A percentile compares a stretch with the other conserved stretches of the same genome.
Evolutionary conservation across 2,329 filamentous ascomycete species (phyloP).

Genomic region (Cryphonectria japonica): DNA sequence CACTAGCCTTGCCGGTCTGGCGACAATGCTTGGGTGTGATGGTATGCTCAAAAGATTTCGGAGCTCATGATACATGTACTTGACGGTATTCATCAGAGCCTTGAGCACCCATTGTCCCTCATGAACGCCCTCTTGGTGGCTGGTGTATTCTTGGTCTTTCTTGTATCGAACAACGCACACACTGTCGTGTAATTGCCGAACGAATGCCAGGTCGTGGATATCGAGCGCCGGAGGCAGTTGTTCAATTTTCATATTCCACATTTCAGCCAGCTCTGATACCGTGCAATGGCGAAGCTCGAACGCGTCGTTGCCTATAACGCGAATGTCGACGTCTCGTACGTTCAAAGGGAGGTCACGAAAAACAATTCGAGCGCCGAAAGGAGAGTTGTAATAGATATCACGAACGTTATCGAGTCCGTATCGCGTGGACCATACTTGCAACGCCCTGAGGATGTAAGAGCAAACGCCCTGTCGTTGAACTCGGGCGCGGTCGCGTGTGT

Average conservation of each 20-base stretch:
- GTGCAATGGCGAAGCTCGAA: slow-evolving; percentile 58
- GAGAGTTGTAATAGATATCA: slow-evolving; percentile 49
- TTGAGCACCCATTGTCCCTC: slow-evolving; percentile 58
- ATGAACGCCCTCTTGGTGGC: neutral
- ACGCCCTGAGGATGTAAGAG: slow-evolving; percentile 56
- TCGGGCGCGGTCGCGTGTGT: slow-evolving; percentile 55
- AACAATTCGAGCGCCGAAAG: slow-evolving; percentile 62
- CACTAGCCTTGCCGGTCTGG: slow-evolving; percentile 56
- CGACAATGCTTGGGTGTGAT: slow-evolving; percentile 57
- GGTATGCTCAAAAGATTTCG: slow-evolving; percentile 56
- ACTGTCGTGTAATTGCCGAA: slow-evolving; percentile 61
- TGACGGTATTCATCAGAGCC: slow-evolving; percentile 59
- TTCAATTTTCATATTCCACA: slow-evolving; percentile 48
- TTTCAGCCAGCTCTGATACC: slow-evolving; percentile 43
- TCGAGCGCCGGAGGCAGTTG: slow-evolving; percentile 52
- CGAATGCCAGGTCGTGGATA: slow-evolving; percentile 52
- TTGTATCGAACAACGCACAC: slow-evolving; percentile 56
- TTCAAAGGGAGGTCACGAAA: slow-evolving; percentile 55
- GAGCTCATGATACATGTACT: slow-evolving; percentile 66
- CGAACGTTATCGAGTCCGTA: slow-evolving; percentile 36
- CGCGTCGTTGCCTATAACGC: slow-evolving; percentile 53
- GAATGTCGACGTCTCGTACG: slow-evolving; percentile 49
- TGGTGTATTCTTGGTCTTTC: neutral
- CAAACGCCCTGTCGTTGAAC: slow-evolving; percentile 56
- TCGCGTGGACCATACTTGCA: slow-evolving; percentile 54